phyloP scores from a whole-genome alignment of 2,329 filamentous ascomycete species.

The Lomentospora prolificans region DNA sequence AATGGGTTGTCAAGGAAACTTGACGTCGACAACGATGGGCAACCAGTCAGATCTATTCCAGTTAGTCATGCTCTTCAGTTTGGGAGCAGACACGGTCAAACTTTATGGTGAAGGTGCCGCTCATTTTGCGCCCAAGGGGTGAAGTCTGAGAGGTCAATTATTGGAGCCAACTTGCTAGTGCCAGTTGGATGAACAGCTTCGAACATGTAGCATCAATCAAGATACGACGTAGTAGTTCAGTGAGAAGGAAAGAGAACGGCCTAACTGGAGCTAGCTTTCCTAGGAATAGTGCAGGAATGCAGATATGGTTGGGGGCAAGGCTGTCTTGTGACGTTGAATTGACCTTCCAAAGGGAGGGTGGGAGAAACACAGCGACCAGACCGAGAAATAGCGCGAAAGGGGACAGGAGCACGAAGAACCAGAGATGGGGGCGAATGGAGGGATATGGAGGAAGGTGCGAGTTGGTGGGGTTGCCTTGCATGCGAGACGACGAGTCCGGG shows the following conservation, averaged over 20 bases:
- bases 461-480: neutral
- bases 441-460: neutral
- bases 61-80: too few relatives aligned
- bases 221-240: neutral
- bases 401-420: too few relatives aligned
- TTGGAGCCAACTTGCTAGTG: neutral
- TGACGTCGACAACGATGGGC: too few relatives aligned
- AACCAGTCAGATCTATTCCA: too few relatives aligned
- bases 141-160: neutral
- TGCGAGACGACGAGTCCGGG: neutral
- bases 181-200: neutral
- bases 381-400: neutral
- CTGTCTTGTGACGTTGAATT: neutral
- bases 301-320: neutral
- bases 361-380: neutral
- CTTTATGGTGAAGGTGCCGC: too few relatives aligned
- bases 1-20: too few relatives aligned
- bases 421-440: too few relatives aligned
- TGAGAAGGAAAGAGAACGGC: neutral
- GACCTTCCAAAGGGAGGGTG: neutral
- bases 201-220: neutral
- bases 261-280: neutral
- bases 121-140: too few relatives aligned
- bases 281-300: neutral
- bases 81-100: too few relatives aligned